Evolutionary conservation across 306 rosid species (phyloP).

Genomic region (Malus asiatica): DNA sequence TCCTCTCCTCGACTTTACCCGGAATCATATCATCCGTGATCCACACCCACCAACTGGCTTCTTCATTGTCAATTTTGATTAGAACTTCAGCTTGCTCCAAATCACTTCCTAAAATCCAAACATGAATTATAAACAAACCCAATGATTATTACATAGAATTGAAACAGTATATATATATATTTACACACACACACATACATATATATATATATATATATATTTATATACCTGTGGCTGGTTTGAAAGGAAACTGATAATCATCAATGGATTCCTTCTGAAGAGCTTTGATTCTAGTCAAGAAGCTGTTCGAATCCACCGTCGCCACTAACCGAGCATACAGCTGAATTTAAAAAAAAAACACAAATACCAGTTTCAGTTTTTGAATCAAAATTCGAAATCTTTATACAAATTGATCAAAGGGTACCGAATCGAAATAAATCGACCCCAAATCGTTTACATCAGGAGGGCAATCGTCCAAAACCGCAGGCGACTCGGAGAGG

Average conservation of each 20-base stretch:
- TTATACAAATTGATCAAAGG: background rate
- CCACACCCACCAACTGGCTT: conserved; percentile 99
- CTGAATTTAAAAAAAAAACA: conserved; percentile 26
- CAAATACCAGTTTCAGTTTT: background rate
- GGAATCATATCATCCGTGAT: conserved; percentile 64
- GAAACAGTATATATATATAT: no score
- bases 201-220: no score
- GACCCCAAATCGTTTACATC: conserved; percentile 42
- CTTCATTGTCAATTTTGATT: conserved; percentile 55
- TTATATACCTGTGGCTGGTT: conserved; percentile 63
- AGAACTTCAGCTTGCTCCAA: conserved; percentile 61
- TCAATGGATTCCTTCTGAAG: conserved; percentile 41
- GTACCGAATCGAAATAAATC: background rate
- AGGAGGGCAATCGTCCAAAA: conserved; percentile 65
- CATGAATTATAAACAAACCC: background rate
- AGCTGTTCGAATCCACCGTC: conserved; percentile 64
- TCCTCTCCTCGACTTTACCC: conserved; percentile 59
- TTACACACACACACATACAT: no score
- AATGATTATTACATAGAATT: background rate
- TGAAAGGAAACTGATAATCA: conserved; percentile 73
- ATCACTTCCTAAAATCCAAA: conserved; percentile 41
- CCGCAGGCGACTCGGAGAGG: conserved; percentile 57
- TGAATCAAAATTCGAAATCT: background rate
- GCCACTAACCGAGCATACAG: conserved; percentile 61
- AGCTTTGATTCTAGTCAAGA: conserved; percentile 47